Conservation (phyloP, 805 yeast species). For the Ogataea ganodermae region DNA sequence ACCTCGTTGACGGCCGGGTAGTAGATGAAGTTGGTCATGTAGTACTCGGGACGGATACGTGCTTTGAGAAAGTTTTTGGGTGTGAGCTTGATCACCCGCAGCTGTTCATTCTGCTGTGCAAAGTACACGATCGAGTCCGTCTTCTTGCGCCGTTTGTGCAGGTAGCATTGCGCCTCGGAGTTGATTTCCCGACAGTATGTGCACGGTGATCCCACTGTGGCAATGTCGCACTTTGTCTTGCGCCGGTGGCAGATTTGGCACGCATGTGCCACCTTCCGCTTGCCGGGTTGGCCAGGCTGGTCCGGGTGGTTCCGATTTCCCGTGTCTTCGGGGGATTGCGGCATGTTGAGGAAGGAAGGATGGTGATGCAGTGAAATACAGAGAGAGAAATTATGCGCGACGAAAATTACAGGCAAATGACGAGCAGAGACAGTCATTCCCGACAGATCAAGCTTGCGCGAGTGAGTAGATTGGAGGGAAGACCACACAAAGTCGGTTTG, state of each 20-base stretch:
- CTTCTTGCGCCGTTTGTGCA: conserved; percentile 48
- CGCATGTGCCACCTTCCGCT: conserved; percentile 46
- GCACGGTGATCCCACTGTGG: conserved; percentile 47
- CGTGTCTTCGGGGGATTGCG: too few species aligned
- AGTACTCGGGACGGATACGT: conserved; percentile 10
- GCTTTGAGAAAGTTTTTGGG: conserved; percentile 16
- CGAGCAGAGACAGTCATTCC: too few species aligned
- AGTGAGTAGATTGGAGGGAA: too few species aligned
- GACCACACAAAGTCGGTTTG: too few species aligned
- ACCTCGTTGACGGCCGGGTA: conserved; percentile 15
- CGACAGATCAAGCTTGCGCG: too few species aligned
- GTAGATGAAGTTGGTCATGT: conserved; percentile 8
- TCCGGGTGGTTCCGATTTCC: too few species aligned
- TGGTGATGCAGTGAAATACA: too few species aligned
- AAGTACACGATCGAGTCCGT: conserved; percentile 18
- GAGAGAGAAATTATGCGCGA: too few species aligned
- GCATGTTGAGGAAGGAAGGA: background rate
- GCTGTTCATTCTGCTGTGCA: conserved; percentile 15
- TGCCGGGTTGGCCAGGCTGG: conserved; percentile 7
- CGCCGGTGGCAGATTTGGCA: conserved; percentile 73
- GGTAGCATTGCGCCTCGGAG: conserved; percentile 65
- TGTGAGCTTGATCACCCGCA: conserved; percentile 17
- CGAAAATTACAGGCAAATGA: too few species aligned
- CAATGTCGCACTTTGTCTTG: conserved; percentile 77
- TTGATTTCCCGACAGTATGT: conserved; percentile 68